phyloP scores from a whole-genome alignment of 306 rosid species.

The Pyrus bretschneideri region DNA sequence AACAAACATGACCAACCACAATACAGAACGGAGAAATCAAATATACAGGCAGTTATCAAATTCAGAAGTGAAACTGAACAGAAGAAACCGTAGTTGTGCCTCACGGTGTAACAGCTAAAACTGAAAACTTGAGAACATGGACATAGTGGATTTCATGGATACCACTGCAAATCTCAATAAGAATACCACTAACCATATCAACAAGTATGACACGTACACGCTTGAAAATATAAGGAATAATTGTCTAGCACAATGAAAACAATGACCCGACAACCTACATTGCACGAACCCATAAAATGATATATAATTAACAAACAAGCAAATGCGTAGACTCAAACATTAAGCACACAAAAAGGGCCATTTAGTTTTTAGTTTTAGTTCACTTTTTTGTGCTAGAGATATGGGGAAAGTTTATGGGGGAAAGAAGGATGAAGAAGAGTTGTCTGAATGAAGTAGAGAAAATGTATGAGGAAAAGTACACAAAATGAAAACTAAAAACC shows the following conservation, averaged over 20 bases:
- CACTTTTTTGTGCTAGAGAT: background rate
- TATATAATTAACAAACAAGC: background rate
- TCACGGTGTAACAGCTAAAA: background rate
- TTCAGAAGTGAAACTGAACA: background rate
- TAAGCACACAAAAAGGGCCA: background rate
- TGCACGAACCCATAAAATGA: background rate
- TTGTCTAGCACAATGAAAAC: background rate
- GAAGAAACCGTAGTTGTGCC: background rate
- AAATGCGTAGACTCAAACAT: background rate
- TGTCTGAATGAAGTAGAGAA: background rate
- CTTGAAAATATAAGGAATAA: background rate
- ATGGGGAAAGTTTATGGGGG: background rate
- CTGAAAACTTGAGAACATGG: background rate
- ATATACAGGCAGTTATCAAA: constrained; percentile 13
- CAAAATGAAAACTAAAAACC: too few relatives aligned
- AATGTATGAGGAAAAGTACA: background rate
- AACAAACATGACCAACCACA: constrained; percentile 15
- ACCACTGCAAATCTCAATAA: background rate
- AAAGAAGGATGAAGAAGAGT: background rate
- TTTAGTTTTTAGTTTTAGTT: background rate
- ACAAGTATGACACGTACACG: background rate
- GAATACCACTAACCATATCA: background rate
- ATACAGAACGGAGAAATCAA: constrained; percentile 5
- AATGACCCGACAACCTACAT: background rate
- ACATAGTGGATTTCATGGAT: background rate